Evolutionary conservation across 305 asterid genomes (phyloP), one percentile per base, ranked within the genome.

Genomic region (Rubia tinctorum): DNA sequence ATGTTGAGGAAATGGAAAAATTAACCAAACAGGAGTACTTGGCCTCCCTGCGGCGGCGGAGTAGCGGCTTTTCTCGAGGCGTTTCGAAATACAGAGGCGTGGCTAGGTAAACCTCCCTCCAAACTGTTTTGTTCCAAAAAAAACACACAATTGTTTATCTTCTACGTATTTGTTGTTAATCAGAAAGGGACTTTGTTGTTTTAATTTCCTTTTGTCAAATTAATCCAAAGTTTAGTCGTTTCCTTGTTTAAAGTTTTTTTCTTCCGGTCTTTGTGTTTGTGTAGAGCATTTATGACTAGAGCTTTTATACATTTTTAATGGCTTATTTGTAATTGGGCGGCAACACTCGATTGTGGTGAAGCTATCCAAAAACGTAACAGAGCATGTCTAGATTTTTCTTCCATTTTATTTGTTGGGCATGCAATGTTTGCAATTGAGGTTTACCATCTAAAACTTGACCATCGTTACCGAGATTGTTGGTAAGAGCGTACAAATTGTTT

Each of bases 21-120:
- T 43, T 86, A 80, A 74, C 82, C 0, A 94, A 83, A 85, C 97
- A 94, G 43, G 97, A 88, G 84, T 89, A 75, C 75, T 73, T 94
- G 53, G 96, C 97, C 12, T 81, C 95, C 0, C 81, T 94, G 17
- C 72, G 98, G 62, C 84, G 98, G 64, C 78, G 69, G 75, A 94
- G 98, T 64, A 91, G 96, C 18, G 98, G 98, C 17, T 94, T 94
- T 74, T 94, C 98, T 0, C 81, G 98, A 23, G 98, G 98, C 0
- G 96, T 90, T 62, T 94, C 98, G 0, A 88, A 91, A 73, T 94
- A 88, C 74, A 89, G 98, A 0, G 98, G 98, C 0, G 98, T 94
- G 1, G 98, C 98, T 11, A 94, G 97, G 98, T 93, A 82, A 73
- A 6, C n/a, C n/a, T n/a, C n/a, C n/a, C n/a, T n/a, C n/a, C 18